phyloP scores from a whole-genome alignment of 495 filamentous ascomycete species.

The Tuber indicum region DNA sequence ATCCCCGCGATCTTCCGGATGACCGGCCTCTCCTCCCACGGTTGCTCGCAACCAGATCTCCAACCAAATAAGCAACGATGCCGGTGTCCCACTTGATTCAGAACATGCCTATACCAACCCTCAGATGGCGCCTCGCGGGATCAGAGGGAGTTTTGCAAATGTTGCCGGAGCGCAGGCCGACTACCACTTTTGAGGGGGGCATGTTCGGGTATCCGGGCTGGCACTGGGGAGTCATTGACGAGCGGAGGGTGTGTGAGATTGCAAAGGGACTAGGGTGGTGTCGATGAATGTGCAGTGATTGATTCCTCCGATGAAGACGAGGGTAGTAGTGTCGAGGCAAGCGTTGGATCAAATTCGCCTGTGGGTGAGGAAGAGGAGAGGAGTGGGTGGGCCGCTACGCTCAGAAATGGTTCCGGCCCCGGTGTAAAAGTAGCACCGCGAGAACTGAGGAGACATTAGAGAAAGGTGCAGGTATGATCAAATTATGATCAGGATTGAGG shows the following conservation, averaged over 20 bases:
- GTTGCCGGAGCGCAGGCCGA: too few species aligned
- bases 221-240: too few species aligned
- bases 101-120: too few species aligned
- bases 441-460: background rate
- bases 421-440: background rate
- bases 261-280: constrained; percentile 54
- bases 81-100: too few species aligned
- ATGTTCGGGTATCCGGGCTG: too few species aligned
- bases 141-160: too few species aligned
- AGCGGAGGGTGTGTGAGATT: constrained; percentile 55
- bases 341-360: constrained; percentile 40
- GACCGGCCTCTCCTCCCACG: too few species aligned
- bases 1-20: too few species aligned
- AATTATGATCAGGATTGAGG: constrained; percentile 30
- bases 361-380: constrained; percentile 48
- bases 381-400: constrained; percentile 35
- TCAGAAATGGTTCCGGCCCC: background rate
- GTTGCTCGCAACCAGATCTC: too few species aligned
- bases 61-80: too few species aligned
- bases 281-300: constrained; percentile 43
- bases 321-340: constrained; percentile 41
- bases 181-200: too few species aligned
- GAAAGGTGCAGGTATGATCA: constrained; percentile 25
- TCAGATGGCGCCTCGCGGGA: too few species aligned
- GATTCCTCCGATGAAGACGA: constrained; percentile 52